A percentile compares a stretch with the other conserved stretches of the same genome.
Evolutionary conservation across 75 land plant genomes (phyloP).

Genomic region (Pinus albicaulis): DNA sequence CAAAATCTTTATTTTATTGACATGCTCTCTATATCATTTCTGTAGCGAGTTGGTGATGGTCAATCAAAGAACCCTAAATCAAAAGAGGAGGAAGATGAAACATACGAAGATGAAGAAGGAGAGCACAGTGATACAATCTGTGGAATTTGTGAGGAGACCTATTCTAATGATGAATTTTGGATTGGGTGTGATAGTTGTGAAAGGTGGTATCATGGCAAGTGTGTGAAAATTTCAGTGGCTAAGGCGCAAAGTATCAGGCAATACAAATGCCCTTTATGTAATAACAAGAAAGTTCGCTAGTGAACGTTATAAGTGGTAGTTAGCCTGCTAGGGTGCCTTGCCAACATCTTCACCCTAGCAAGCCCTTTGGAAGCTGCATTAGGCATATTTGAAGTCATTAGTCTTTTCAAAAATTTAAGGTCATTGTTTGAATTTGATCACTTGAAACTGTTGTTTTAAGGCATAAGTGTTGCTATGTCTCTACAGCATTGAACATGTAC

Average conservation of each 20-base stretch:
- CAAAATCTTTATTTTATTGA: not conserved
- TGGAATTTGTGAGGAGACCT: constrained; percentile 52
- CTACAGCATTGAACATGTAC: not conserved
- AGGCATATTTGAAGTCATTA: not conserved
- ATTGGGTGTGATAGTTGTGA: constrained; percentile 59
- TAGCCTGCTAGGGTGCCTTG: not conserved
- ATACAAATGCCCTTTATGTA: constrained; percentile 64
- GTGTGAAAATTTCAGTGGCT: constrained; percentile 64
- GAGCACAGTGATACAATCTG: constrained; percentile 65
- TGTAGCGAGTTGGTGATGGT: constrained; percentile 55
- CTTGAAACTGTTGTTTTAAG: not conserved
- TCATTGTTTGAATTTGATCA: not conserved
- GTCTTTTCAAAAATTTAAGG: not conserved
- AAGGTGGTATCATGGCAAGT: constrained; percentile 69
- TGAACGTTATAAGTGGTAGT: not conserved
- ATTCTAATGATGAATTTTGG: constrained; percentile 57
- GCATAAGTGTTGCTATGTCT: not conserved
- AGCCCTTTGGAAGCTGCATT: not conserved
- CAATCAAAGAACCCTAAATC: constrained; percentile 46
- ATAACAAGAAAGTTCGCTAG: constrained; percentile 28
- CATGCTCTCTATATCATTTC: not conserved
- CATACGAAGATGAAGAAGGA: constrained; percentile 46
- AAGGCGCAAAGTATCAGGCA: constrained; percentile 65
- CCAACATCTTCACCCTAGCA: not conserved
- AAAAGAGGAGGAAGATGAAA: constrained; percentile 39